Evolutionary conservation across 345 rosid species (phyloP).

Genomic region (Erodium maritimum): DNA sequence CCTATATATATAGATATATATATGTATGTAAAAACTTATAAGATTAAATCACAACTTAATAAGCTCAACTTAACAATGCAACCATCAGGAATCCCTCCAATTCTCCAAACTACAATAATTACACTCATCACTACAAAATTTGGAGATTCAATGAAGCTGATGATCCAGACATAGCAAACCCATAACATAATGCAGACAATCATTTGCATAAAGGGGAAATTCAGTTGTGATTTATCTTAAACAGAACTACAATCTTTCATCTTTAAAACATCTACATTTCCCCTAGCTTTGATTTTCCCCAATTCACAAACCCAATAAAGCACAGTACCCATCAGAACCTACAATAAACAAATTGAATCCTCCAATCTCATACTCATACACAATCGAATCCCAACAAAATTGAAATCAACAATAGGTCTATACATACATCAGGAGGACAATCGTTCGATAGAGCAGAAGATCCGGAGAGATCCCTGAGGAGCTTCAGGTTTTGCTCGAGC

Average conservation of each 20-base stretch:
- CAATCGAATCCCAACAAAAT: too few relatives aligned
- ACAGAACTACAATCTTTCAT: background rate
- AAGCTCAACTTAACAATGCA: background rate
- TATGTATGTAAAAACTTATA: too few relatives aligned
- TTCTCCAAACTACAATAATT: background rate
- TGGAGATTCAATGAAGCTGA: background rate
- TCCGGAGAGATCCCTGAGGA: slow-evolving; percentile 48
- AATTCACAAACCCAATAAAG: background rate
- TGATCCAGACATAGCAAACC: background rate
- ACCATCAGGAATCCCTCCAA: background rate
- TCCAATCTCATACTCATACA: background rate
- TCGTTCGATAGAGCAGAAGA: slow-evolving; percentile 39
- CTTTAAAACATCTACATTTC: too few relatives aligned
- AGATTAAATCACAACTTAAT: background rate
- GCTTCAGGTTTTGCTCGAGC: slow-evolving; percentile 50
- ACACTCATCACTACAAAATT: background rate
- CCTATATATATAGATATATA: too few relatives aligned
- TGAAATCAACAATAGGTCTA: background rate
- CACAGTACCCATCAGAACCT: background rate
- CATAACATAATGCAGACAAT: background rate
- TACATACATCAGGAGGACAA: slow-evolving; percentile 60
- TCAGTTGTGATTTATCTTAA: background rate
- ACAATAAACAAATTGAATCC: background rate
- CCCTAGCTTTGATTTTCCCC: background rate
- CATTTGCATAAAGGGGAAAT: background rate